Base-by-base conservation (phyloP, 1,139 yeast genomes). In the Geotrichum bryndzae region DNA sequence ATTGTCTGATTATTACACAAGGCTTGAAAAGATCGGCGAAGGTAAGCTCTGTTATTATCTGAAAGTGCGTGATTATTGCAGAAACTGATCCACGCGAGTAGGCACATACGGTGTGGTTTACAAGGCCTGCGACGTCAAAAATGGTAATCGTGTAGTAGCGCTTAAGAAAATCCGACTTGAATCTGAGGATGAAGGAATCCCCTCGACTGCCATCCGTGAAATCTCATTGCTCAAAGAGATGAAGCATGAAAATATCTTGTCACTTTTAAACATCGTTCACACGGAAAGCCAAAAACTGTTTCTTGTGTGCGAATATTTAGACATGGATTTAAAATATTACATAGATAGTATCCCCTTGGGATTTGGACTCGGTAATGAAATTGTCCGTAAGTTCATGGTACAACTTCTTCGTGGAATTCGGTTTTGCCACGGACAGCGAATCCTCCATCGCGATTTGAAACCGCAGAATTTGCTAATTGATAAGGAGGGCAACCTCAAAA, bases 151-250 rank as follows among this genome's bases (percentile, higher is more conserved):
- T 59, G 83, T 92, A 38, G 99, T 94, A 54, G 99, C 99, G 0
- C 79, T 95, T 68, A 94, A 94, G 75, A 94, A 94, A 77, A 94
- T 94, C 74, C 83, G 99, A 64, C 80, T 95, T 61, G 99, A 94
- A 73, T 90, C 96, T 55, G 99, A 94, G 75, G 97, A 92, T 75
- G 98, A 94, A 76, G 99, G 99, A 51, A 97, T 94, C 45, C 99
- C 99, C 4, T 89, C 96, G 22, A 94, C 99, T 0, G 98, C 99
- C 2, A 95, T 94, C 65, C 83, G 99, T 68, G 99, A 94, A 75
- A 94, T 94, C 68, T 91, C 98, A 0, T 81, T 94, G 56, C 80
- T 94, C 69, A 94, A 94, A 75, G 99, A 95, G 76, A 83, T 94
- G 81, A 83, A 90, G 65, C 96, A 94, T 74, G 96, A 90, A 68